A percentile compares a stretch with the other conserved stretches of the same genome.
phyloP scores from a whole-genome alignment of 2,329 filamentous ascomycete genomes.

The Neurospora sp. region DNA sequence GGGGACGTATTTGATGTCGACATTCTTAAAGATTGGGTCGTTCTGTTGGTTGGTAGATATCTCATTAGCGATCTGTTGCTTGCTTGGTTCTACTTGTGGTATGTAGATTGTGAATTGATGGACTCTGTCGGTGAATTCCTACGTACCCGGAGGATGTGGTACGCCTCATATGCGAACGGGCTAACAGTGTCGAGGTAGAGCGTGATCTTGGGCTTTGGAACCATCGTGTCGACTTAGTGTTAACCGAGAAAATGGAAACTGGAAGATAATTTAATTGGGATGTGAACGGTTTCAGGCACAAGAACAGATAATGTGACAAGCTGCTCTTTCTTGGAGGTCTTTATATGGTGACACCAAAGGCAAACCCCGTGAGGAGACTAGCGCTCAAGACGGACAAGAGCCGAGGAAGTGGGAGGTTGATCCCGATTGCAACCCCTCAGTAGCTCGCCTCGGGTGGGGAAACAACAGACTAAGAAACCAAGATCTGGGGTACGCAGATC shows the following conservation, averaged over 20 bases:
- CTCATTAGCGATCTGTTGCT: constrained; percentile 1
- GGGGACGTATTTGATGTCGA: constrained; percentile 25
- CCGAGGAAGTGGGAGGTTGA: not conserved
- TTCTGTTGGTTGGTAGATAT: constrained; percentile 15
- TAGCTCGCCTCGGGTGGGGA: not conserved
- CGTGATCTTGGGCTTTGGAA: constrained; percentile 22
- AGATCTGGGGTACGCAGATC: not conserved
- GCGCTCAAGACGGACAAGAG: not conserved
- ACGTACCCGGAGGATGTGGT: constrained; percentile 28
- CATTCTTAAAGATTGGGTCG: constrained; percentile 21
- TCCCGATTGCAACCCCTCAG: not conserved
- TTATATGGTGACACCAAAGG: not conserved
- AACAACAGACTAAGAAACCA: not conserved
- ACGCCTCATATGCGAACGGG: constrained; percentile 30
- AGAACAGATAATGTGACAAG: not conserved
- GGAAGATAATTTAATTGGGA: not conserved
- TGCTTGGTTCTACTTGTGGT: not conserved
- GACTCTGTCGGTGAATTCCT: not conserved
- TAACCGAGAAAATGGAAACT: not conserved
- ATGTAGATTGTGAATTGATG: not conserved
- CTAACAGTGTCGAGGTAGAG: constrained; percentile 31
- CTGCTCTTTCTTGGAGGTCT: not conserved
- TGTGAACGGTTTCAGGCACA: not conserved
- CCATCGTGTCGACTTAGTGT: constrained; percentile 4
- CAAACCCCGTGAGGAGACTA: not conserved